These are phyloP conservation scores for Cerrena zonata DNA, from an alignment of 1,284 basidiomycete species.

Conservation along the genomic window DNA sequence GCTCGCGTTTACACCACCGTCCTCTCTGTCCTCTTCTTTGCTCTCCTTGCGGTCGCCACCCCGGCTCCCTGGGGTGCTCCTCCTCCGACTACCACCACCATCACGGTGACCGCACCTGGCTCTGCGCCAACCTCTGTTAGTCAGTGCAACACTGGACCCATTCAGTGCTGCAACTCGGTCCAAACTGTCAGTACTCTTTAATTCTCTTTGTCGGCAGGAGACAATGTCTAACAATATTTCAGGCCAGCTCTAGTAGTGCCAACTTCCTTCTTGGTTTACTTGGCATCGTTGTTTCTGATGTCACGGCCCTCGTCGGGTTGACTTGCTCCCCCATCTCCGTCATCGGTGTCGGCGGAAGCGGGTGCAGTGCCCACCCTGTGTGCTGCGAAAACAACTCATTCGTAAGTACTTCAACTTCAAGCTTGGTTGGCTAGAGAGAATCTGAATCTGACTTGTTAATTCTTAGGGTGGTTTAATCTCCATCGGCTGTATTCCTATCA, in stretches of 20 bases:
- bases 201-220: neutral
- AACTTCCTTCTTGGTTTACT: slow-evolving; percentile 2
- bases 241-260: neutral
- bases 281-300: slow-evolving; percentile 12
- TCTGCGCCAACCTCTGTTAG: neutral
- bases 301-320: slow-evolving; percentile 13
- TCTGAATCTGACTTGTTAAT: neutral
- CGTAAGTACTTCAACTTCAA: neutral
- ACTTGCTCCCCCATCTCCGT: slow-evolving; percentile 16
- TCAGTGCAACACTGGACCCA: slow-evolving; percentile 7
- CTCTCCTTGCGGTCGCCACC: slow-evolving; percentile 10
- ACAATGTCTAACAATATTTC: neutral
- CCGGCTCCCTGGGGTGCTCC: neutral
- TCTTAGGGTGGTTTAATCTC: slow-evolving; percentile 3
- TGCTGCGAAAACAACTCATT: slow-evolving; percentile 7
- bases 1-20: slow-evolving; percentile 1
- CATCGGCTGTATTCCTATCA: slow-evolving; percentile 6
- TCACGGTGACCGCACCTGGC: neutral
- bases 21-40: slow-evolving; percentile 7
- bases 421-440: neutral
- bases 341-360: slow-evolving; percentile 9
- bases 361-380: slow-evolving; percentile 3
- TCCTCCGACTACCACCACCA: neutral
- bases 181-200: neutral
- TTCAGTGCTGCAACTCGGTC: slow-evolving; percentile 7